Conservation (phyloP, 176 grass and related monocot species). For the Juncus effusus region DNA sequence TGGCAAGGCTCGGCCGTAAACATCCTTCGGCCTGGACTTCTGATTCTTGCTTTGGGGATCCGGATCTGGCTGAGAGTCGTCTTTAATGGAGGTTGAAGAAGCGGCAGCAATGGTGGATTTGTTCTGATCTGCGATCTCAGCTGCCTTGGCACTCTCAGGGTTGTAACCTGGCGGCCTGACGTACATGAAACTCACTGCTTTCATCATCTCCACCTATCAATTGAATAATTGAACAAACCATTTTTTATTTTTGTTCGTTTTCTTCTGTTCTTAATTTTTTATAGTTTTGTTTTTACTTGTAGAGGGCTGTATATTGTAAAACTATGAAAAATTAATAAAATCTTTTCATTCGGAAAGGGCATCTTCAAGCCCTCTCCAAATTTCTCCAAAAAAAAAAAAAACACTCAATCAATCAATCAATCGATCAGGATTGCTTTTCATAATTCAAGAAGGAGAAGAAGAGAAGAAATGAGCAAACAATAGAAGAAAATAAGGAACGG, state of each 20-base stretch:
- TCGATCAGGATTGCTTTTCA: background rate
- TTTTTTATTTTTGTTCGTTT: slow-evolving; percentile 9
- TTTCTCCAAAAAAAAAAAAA: background rate
- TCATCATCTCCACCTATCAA: slow-evolving; percentile 81
- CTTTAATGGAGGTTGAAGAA: slow-evolving; percentile 23
- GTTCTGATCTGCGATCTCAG: slow-evolving; percentile 80
- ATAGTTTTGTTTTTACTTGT: background rate
- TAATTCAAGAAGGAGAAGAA: slow-evolving; percentile 18
- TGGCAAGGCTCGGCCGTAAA: slow-evolving; percentile 75
- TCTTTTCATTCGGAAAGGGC: background rate
- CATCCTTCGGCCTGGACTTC: slow-evolving; percentile 87
- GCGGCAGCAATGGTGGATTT: slow-evolving; percentile 40
- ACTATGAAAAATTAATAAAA: background rate
- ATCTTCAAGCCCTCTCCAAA: no score
- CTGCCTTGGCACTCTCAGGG: slow-evolving; percentile 92
- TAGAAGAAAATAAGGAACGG: background rate
- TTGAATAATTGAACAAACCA: no score
- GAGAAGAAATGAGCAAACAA: background rate
- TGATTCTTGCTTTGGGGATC: slow-evolving; percentile 37
- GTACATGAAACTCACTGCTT: slow-evolving; percentile 99
- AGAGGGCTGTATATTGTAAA: no score
- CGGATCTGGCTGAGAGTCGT: slow-evolving; percentile 44
- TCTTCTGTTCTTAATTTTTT: no score
- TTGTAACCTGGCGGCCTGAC: slow-evolving; percentile 90
- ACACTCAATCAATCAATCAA: slow-evolving; percentile 20